Evolutionary conservation across 2,329 filamentous ascomycete species (phyloP), one percentile per base, ranked within the genome.

Genomic region (Diaporthe citrichinensis): DNA sequence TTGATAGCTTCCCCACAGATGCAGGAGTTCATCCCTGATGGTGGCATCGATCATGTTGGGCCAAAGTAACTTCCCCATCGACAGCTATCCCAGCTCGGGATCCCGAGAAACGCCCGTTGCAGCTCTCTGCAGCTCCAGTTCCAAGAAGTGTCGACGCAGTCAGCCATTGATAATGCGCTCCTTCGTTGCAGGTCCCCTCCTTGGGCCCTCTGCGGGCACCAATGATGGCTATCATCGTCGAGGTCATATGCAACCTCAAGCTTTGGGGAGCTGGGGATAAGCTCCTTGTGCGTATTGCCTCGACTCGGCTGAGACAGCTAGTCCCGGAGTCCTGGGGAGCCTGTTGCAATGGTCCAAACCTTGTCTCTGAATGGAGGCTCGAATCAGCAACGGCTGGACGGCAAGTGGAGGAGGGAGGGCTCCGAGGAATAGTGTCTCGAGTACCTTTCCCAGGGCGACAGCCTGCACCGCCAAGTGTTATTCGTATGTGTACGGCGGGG

Each of bases 151-250:
- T 58, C 41, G 44, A 67, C 49, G 53, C 34, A 46, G 57, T 39
- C 44, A 69, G 67, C 51, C 49, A 51, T 75, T 59, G 73, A 51
- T 65, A 73, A 62, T 9, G 39, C 28, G 39, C 53, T 71, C 53
- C 39, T 46, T 59, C 34, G 68, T 65, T 75, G 61, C 69, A 75
- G 59, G 71, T 73, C 73, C 73, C 75, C 73, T 73, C 73, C 61
- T 62, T 55, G 49, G 25, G n/a, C 39, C 49, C 12, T 73, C n/a
- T 77, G 76, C 76, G 76, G 76, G 76, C 76, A 77, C 76, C 76
- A 77, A 77, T 77, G 73, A 75, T 59, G 73, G 59, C 17, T 39
- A 59, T 25, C 28, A 28, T n/a, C 15, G 69, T 62, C 34, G 58
- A 73, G 69, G 68, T 76, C 73, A 76, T 76, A 61, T 75, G 75